Evolutionary conservation across 768 basidiomycete species (phyloP).

Genomic region (Boletus huronensis): DNA sequence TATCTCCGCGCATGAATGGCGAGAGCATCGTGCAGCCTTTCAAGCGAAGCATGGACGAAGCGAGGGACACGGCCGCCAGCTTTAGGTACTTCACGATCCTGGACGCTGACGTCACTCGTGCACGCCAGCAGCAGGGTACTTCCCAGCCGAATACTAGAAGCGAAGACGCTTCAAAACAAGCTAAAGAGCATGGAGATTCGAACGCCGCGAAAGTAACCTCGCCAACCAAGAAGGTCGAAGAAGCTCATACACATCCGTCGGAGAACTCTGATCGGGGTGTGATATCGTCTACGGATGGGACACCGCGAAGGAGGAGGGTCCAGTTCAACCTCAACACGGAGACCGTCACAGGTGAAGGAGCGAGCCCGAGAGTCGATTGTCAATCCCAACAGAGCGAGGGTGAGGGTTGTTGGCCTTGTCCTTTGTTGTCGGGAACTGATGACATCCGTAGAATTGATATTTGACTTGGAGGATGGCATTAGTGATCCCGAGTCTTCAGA

Average conservation of each 20-base stretch:
- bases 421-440: slow-evolving; percentile 2
- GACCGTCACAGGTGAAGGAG: slow-evolving; percentile 44
- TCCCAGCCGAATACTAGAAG: slow-evolving; percentile 6
- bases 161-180: slow-evolving; percentile 8
- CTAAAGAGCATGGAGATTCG: slow-evolving; percentile 11
- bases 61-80: slow-evolving; percentile 44
- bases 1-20: slow-evolving; percentile 24
- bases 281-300: slow-evolving; percentile 30
- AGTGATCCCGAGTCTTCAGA: slow-evolving; percentile 32
- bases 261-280: slow-evolving; percentile 21
- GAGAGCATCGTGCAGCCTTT: slow-evolving; percentile 35
- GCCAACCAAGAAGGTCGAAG: slow-evolving; percentile 9
- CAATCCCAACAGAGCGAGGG: slow-evolving; percentile 43
- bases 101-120: slow-evolving; percentile 37
- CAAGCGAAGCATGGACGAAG: slow-evolving; percentile 46
- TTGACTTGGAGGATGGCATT: slow-evolving; percentile 60
- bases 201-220: slow-evolving; percentile 10
- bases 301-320: slow-evolving; percentile 57
- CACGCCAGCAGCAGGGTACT: slow-evolving; percentile 17
- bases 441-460: slow-evolving; percentile 54
- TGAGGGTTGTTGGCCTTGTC: slow-evolving; percentile 24
- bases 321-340: slow-evolving; percentile 69
- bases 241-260: slow-evolving; percentile 10
- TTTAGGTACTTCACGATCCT: slow-evolving; percentile 45
- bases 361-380: slow-evolving; percentile 32